phyloP scores from a whole-genome alignment of 2,329 filamentous ascomycete genomes.

The Hypoxylon sp. region DNA sequence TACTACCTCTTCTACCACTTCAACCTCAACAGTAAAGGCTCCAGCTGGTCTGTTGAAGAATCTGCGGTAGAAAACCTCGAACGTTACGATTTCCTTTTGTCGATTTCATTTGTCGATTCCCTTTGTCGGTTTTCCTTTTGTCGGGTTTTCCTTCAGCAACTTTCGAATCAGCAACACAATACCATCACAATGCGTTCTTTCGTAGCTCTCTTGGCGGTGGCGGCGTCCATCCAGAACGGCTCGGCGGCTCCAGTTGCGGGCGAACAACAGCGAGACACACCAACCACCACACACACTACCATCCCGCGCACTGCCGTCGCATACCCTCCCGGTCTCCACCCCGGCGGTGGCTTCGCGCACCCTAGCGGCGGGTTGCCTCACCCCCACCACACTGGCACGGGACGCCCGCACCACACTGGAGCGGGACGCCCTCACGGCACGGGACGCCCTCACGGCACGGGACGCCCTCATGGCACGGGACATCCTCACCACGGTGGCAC shows the following conservation, averaged over 20 bases:
- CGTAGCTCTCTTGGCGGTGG: constrained; percentile 23
- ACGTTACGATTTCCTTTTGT: no score
- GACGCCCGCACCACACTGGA: no score
- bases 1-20: no score
- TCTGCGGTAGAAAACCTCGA: no score
- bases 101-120: no score
- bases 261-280: background rate
- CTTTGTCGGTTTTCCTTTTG: no score
- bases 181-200: constrained; percentile 28
- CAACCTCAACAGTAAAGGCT: constrained; percentile 10
- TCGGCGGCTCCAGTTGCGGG: constrained; percentile 18
- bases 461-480: no score
- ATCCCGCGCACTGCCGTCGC: constrained; percentile 8
- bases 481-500: no score
- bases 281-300: background rate
- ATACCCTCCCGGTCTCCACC: no score
- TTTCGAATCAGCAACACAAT: background rate
- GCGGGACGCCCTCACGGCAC: no score
- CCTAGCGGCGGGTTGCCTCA: constrained; percentile 13
- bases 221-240: constrained; percentile 25
- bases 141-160: background rate
- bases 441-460: no score
- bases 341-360: constrained; percentile 1
- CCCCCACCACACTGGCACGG: background rate
- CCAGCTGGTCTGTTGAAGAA: constrained; percentile 13